phyloP scores from a whole-genome alignment of 345 rosid genomes.

The Stellera chamaejasme region DNA sequence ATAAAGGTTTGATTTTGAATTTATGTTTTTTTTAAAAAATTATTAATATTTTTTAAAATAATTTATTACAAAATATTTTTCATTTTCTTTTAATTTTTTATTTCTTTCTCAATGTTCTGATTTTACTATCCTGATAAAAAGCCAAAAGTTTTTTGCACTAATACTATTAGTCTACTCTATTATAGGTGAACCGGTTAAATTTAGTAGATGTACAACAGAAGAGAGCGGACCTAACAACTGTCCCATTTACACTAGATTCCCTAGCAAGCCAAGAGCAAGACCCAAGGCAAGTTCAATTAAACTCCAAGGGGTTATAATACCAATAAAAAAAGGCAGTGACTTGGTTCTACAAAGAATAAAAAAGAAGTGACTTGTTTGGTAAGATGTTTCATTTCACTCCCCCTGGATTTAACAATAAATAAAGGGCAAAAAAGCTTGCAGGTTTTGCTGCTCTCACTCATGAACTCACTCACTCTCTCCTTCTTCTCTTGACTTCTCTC shows the following conservation, averaged over 20 bases:
- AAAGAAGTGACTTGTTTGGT: conserved; percentile 1
- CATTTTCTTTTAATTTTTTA: no score
- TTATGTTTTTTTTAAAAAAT: no score
- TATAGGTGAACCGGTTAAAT: no score
- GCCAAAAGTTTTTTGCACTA: background rate
- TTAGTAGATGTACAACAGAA: no score
- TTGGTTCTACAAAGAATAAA: background rate
- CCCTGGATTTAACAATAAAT: conserved; percentile 19
- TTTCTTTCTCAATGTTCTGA: no score
- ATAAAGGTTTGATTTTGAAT: no score
- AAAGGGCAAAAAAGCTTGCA: conserved; percentile 17
- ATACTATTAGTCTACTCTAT: no score
- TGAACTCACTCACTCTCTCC: conserved; percentile 16
- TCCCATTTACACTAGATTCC: background rate
- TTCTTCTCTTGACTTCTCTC: background rate
- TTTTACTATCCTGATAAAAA: background rate
- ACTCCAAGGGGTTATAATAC: no score
- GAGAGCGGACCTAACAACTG: no score
- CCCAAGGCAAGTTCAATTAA: background rate
- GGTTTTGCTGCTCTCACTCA: conserved; percentile 21
- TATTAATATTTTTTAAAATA: no score
- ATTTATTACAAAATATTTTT: no score
- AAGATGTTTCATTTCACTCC: background rate
- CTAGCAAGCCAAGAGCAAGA: background rate
- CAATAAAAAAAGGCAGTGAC: background rate